A percentile compares a stretch with the other conserved stretches of the same genome.
These are phyloP conservation scores for Trichoderma virens DNA, from an alignment of 495 filamentous ascomycete genomes.

Conservation along the genomic window DNA sequence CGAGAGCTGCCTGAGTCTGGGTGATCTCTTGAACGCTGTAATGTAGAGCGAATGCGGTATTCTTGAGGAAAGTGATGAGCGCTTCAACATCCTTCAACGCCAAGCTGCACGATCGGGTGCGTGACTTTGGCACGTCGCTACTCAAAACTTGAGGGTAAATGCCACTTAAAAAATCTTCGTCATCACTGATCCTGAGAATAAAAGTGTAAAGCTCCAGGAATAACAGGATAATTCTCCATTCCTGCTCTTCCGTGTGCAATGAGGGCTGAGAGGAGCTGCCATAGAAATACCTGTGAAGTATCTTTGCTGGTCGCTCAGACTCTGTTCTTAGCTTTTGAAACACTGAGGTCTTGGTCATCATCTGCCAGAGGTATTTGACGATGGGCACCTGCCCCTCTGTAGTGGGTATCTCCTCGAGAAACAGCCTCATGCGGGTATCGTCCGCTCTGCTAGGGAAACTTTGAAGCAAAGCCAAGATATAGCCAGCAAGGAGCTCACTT, in stretches of 20 bases:
- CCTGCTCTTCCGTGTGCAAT: conserved; percentile 42
- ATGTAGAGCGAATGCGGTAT: conserved; percentile 84
- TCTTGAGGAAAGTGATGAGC: conserved; percentile 81
- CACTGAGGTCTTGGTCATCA: conserved; percentile 55
- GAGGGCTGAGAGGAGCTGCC: conserved; percentile 12
- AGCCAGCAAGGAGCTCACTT: conserved; percentile 61
- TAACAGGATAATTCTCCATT: conserved; percentile 84
- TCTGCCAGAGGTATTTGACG: conserved; percentile 85
- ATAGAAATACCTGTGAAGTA: conserved; percentile 19
- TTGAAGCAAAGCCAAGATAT: conserved; percentile 75
- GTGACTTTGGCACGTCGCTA: conserved; percentile 13
- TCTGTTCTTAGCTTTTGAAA: conserved; percentile 52
- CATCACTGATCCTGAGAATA: conserved; percentile 83
- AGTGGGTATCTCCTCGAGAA: conserved; percentile 63
- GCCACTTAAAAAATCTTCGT: conserved; percentile 68
- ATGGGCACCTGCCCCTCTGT: conserved; percentile 49
- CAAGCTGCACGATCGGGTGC: conserved; percentile 58
- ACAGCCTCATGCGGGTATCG: conserved; percentile 95
- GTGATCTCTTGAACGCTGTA: conserved; percentile 64
- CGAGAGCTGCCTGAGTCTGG: conserved; percentile 6
- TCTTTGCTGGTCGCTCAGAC: conserved; percentile 16
- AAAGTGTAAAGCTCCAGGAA: conserved; percentile 95
- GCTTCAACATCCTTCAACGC: conserved; percentile 61
- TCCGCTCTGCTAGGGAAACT: conserved; percentile 78
- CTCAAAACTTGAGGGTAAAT: conserved; percentile 15